A percentile compares a stretch with the other conserved stretches of the same genome.
Conservation (phyloP, 306 rosid species). For the Citrullus amarus region DNA sequence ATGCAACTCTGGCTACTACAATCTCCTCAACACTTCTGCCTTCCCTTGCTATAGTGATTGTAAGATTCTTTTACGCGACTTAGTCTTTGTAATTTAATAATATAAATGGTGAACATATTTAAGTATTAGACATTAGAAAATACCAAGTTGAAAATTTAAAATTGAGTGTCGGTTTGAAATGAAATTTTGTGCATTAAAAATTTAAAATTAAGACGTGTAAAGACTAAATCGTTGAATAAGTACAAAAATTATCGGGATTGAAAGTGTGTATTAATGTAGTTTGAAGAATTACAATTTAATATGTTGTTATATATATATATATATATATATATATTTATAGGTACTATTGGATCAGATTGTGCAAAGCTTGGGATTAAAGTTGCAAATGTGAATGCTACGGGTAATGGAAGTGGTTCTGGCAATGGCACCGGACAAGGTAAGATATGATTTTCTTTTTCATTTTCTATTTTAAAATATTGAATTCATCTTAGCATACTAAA, state of each 20-base stretch:
- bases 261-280: not conserved
- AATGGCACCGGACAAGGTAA: constrained; percentile 23
- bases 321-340: constrained; percentile 19
- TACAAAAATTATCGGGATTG: not conserved
- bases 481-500: no score
- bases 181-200: no score
- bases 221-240: not conserved
- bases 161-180: no score
- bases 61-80: constrained; percentile 6
- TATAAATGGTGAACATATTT: no score
- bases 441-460: not conserved
- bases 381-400: constrained; percentile 18
- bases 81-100: no score
- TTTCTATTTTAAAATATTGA: no score
- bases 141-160: not conserved
- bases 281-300: not conserved
- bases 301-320: not conserved
- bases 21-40: constrained; percentile 46
- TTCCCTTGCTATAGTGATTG: constrained; percentile 77
- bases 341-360: constrained; percentile 70
- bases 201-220: not conserved
- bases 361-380: constrained; percentile 62
- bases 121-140: no score
- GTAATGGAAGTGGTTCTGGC: not conserved
- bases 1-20: constrained; percentile 33